These are phyloP conservation scores for Wickerhamiella sergipiensis DNA, from an alignment of 805 yeast species.

Conservation along the genomic window DNA sequence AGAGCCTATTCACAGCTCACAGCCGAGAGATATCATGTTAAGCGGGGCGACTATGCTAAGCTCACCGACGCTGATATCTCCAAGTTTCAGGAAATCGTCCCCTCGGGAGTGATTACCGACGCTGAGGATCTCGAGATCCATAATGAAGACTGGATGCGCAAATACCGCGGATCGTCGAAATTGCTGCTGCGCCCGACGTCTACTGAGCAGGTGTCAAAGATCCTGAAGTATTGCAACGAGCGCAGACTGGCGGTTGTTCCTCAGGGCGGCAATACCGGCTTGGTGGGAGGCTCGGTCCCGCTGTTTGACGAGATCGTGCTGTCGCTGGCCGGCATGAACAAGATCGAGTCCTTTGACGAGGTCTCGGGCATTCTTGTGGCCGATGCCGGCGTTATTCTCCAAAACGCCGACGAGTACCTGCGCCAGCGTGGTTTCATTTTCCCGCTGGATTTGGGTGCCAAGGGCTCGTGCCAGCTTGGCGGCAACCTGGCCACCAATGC, in stretches of 20 bases:
- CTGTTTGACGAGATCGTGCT: constrained; percentile 80
- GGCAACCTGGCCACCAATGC: constrained; percentile 96
- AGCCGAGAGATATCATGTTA: constrained; percentile 49
- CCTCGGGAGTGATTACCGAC: constrained; percentile 31
- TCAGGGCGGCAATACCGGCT: constrained; percentile 93
- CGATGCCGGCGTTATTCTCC: constrained; percentile 83
- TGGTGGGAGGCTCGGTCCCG: constrained; percentile 89
- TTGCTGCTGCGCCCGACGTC: constrained; percentile 71
- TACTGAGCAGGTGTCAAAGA: constrained; percentile 59
- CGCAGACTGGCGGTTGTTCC: constrained; percentile 75
- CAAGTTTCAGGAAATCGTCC: constrained; percentile 44
- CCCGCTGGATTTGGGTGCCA: constrained; percentile 89
- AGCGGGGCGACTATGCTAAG: constrained; percentile 35
- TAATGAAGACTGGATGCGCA: constrained; percentile 91
- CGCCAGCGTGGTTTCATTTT: constrained; percentile 78
- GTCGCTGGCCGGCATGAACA: constrained; percentile 54
- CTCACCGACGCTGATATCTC: constrained; percentile 44
- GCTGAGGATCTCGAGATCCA: constrained; percentile 50
- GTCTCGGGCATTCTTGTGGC: constrained; percentile 72
- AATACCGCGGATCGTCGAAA: constrained; percentile 72
- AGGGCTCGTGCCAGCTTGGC: constrained; percentile 91
- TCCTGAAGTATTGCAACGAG: constrained; percentile 68
- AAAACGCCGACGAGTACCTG: constrained; percentile 64
- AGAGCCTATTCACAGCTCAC: constrained; percentile 30
- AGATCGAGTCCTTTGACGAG: constrained; percentile 65